phyloP scores from a whole-genome alignment of 352 stramenopile species.

The Pythium rishiriense region DNA sequence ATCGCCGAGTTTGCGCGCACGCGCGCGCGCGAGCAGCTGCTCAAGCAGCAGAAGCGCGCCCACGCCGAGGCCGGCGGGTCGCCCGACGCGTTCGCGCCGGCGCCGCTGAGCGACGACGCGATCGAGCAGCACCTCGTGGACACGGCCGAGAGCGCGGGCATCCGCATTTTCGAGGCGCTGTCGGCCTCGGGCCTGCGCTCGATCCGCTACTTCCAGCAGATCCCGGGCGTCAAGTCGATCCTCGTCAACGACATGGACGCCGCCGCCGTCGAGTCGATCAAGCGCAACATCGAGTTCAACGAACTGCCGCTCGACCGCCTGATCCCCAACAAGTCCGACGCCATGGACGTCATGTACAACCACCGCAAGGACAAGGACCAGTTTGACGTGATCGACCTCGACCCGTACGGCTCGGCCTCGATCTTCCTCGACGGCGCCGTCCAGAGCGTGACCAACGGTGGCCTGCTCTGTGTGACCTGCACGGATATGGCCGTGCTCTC shows the following conservation, averaged over 20 bases:
- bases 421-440: constrained; percentile 99
- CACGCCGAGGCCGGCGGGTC: constrained; percentile 45
- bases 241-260: constrained; percentile 99
- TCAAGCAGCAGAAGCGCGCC: constrained; percentile 69
- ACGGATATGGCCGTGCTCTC: constrained; percentile 97
- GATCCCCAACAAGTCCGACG: constrained; percentile 84
- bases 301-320: constrained; percentile 79
- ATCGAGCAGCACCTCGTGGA: constrained; percentile 66
- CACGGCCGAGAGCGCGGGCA: constrained; percentile 79
- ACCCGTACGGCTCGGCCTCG: constrained; percentile 98
- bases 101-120: constrained; percentile 64
- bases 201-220: constrained; percentile 99
- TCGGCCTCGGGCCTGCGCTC: constrained; percentile 98
- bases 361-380: constrained; percentile 87
- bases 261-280: constrained; percentile 94
- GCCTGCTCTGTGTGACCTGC: constrained; percentile 98
- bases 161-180: constrained; percentile 98
- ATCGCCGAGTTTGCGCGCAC: constrained; percentile 96
- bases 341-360: constrained; percentile 88
- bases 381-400: constrained; percentile 99
- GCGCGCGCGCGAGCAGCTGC: constrained; percentile 68
- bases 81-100: constrained; percentile 40
- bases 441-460: constrained; percentile 94
- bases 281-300: constrained; percentile 94
- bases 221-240: constrained; percentile 96